Conservation (phyloP, 345 rosid species). For the Physaria fendleri region DNA sequence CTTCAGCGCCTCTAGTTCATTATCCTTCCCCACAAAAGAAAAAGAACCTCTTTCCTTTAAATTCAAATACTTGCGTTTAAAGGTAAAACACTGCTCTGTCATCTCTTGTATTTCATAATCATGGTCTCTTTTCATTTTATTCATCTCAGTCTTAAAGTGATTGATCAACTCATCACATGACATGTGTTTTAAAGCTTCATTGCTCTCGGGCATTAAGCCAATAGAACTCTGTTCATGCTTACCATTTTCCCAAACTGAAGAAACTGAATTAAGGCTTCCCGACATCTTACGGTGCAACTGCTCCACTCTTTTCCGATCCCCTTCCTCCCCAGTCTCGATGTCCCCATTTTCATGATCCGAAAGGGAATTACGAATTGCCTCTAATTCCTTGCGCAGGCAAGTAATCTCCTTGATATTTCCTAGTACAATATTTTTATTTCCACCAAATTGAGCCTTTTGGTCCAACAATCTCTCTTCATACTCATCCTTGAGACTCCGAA, state of each 20-base stretch:
- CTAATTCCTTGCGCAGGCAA: constrained; percentile 62
- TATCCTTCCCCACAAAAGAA: constrained; percentile 50
- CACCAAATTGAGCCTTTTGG: constrained; percentile 33
- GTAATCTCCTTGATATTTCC: constrained; percentile 56
- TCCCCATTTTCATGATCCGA: constrained; percentile 49
- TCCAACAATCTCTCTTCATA: constrained; percentile 44
- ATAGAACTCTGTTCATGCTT: constrained; percentile 46
- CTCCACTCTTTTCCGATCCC: constrained; percentile 35
- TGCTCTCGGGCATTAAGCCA: constrained; percentile 41
- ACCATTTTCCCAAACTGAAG: constrained; percentile 50
- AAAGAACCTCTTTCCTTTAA: constrained; percentile 52
- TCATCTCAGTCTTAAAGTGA: constrained; percentile 68
- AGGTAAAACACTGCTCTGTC: constrained; percentile 58
- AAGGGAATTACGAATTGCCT: constrained; percentile 46
- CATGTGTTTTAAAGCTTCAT: constrained; percentile 47
- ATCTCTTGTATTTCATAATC: constrained; percentile 48
- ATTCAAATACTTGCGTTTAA: constrained; percentile 52
- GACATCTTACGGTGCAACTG: constrained; percentile 51
- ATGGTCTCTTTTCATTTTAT: constrained; percentile 71
- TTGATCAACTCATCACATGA: constrained; percentile 36
- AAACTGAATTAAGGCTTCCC: constrained; percentile 38
- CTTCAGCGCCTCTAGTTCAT: constrained; percentile 60
- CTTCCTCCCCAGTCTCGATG: constrained; percentile 40
- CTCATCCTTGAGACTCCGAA: constrained; percentile 49
- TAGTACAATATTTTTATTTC: constrained; percentile 30